These are phyloP conservation scores for Lachancea sp. DNA, from an alignment of 805 yeast species.

Conservation along the genomic window DNA sequence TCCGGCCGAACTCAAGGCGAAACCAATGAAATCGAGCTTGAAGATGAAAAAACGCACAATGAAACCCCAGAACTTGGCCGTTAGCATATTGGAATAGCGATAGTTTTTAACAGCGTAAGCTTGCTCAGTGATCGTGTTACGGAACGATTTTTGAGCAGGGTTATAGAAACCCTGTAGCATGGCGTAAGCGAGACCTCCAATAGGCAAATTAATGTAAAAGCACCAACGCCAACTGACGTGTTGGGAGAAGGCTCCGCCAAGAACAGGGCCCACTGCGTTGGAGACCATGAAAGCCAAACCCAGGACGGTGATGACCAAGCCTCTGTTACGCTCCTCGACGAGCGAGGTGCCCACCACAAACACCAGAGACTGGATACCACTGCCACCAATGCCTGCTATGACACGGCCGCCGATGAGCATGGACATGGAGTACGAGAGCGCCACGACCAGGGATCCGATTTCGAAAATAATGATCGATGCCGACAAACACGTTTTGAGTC, in stretches of 20 bases:
- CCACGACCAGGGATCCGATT: slow-evolving; percentile 56
- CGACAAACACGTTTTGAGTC: slow-evolving; percentile 47
- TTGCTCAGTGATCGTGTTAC: not conserved
- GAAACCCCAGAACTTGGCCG: not conserved
- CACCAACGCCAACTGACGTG: slow-evolving; percentile 69
- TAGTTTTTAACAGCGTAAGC: not conserved
- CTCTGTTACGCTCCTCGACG: slow-evolving; percentile 23
- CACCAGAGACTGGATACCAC: slow-evolving; percentile 55
- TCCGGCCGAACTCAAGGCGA: slow-evolving; percentile 18
- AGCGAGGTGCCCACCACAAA: slow-evolving; percentile 45
- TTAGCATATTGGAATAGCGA: not conserved
- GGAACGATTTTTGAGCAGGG: slow-evolving; percentile 16
- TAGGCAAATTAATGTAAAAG: slow-evolving; percentile 61
- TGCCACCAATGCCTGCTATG: slow-evolving; percentile 65
- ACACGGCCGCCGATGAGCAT: slow-evolving; percentile 67
- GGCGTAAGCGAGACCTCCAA: slow-evolving; percentile 42
- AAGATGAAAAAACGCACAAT: slow-evolving; percentile 8
- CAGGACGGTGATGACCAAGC: slow-evolving; percentile 19
- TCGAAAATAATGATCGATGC: slow-evolving; percentile 51
- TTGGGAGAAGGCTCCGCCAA: slow-evolving; percentile 63
- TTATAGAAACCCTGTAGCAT: slow-evolving; percentile 17
- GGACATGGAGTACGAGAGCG: slow-evolving; percentile 47
- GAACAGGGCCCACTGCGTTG: slow-evolving; percentile 52
- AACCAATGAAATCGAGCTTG: slow-evolving; percentile 21
- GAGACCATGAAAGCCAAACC: slow-evolving; percentile 40